A percentile compares a stretch with the other conserved stretches of the same genome.
Evolutionary conservation across 2,329 filamentous ascomycete species (phyloP).

Genomic region (Eurotiales sp.): DNA sequence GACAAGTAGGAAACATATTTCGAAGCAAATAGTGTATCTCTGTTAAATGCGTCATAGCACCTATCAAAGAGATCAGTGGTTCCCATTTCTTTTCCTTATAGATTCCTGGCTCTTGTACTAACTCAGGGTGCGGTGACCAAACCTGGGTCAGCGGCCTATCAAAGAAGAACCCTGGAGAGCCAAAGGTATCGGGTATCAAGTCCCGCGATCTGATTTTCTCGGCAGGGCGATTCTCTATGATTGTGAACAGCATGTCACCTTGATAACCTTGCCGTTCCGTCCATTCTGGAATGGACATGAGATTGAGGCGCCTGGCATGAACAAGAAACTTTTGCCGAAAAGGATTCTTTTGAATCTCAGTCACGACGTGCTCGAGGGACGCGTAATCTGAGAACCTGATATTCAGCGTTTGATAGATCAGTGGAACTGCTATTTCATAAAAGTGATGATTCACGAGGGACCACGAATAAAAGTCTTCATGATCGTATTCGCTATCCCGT

Average conservation of each 20-base stretch:
- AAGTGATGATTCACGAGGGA: constrained; percentile 1
- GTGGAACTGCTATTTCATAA: background rate
- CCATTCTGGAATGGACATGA: background rate
- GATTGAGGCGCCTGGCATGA: constrained; percentile 2
- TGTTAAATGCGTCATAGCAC: background rate
- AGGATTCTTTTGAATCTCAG: constrained; percentile 2
- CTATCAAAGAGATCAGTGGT: constrained; percentile 2
- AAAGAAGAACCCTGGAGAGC: background rate
- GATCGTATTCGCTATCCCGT: background rate
- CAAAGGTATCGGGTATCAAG: constrained; percentile 1
- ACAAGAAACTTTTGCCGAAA: background rate
- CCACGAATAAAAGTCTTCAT: background rate
- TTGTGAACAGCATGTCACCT: too few species aligned
- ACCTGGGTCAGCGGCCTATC: constrained; percentile 24
- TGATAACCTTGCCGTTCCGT: background rate
- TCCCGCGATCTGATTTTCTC: background rate
- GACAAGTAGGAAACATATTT: constrained; percentile 3
- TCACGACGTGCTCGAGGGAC: constrained; percentile 3
- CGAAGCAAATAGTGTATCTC: constrained; percentile 3
- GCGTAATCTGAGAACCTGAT: constrained; percentile 4
- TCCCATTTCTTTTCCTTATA: constrained; percentile 1
- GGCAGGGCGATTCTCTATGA: background rate
- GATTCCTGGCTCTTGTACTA: background rate
- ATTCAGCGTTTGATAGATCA: constrained; percentile 2
- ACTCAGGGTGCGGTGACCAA: constrained; percentile 35